Conservation (phyloP, 208 protist genomes). For the Crithidia brevicula region DNA sequence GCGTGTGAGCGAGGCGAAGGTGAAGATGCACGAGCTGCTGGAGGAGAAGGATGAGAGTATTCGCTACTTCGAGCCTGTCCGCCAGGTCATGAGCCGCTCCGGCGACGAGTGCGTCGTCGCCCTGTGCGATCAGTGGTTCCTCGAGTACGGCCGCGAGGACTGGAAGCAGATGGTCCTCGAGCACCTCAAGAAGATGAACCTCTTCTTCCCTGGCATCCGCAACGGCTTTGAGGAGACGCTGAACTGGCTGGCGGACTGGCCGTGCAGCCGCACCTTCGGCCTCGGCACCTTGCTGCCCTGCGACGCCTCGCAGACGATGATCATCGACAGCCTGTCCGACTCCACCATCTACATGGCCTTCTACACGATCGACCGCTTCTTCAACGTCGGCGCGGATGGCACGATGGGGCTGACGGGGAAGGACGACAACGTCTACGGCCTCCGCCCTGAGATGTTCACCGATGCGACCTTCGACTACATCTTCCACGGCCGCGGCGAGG, state of each 20-base stretch:
- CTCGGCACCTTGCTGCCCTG: constrained; percentile 99
- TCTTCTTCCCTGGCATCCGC: constrained; percentile 92
- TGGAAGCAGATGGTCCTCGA: constrained; percentile 93
- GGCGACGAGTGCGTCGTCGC: constrained; percentile 99
- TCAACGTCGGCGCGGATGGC: constrained; percentile 90
- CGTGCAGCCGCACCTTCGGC: constrained; percentile 99
- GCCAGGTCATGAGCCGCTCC: constrained; percentile 97
- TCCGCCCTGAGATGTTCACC: constrained; percentile 95
- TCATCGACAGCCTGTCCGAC: constrained; percentile 99
- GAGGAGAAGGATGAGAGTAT: constrained; percentile 84
- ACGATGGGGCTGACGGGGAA: constrained; percentile 47
- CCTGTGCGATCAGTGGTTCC: constrained; percentile 99
- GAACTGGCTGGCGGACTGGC: constrained; percentile 99
- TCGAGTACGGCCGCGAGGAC: constrained; percentile 98
- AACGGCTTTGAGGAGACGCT: constrained; percentile 95
- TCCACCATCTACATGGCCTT: constrained; percentile 99
- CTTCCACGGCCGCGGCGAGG: constrained; percentile 80
- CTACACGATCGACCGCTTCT: constrained; percentile 99
- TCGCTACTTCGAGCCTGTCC: constrained; percentile 97
- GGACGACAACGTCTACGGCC: constrained; percentile 72
- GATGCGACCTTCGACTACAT: constrained; percentile 96
- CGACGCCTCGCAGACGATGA: constrained; percentile 86
- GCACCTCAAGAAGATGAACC: constrained; percentile 93
- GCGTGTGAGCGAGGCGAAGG: constrained; percentile 96
- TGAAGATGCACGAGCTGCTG: constrained; percentile 78